A percentile compares a stretch with the other conserved stretches of the same genome.
Conservation (phyloP, 495 filamentous ascomycete species). For the Zalerion maritima region DNA sequence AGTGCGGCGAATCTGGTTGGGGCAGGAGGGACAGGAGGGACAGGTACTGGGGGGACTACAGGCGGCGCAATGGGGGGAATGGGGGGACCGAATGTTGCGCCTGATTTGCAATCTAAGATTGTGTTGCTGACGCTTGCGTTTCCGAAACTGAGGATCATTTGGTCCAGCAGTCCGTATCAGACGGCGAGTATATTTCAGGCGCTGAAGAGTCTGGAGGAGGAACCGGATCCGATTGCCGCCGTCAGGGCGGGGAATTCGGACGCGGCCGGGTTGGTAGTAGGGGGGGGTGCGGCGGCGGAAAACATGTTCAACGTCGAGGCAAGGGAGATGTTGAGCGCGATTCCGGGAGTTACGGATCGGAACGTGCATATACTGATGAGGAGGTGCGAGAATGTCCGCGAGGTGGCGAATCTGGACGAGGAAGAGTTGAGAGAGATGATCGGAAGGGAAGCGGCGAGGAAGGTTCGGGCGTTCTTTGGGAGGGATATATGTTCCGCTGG, state of each 20-base stretch:
- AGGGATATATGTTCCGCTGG: too few relatives aligned
- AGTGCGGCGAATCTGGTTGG: too few relatives aligned
- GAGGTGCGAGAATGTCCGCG: constrained; percentile 60
- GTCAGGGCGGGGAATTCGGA: constrained; percentile 64
- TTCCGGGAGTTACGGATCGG: constrained; percentile 76
- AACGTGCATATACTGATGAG: constrained; percentile 55
- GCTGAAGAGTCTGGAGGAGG: constrained; percentile 72
- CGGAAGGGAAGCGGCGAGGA: constrained; percentile 63
- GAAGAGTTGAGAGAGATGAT: constrained; percentile 58
- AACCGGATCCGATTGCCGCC: constrained; percentile 82
- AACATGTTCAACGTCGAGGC: constrained; percentile 44
- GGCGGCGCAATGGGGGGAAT: too few relatives aligned
- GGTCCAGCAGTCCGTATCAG: constrained; percentile 86
- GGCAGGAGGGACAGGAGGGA: too few relatives aligned
- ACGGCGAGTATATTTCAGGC: constrained; percentile 94
- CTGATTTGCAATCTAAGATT: constrained; percentile 80
- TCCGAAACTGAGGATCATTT: constrained; percentile 76
- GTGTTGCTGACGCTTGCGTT: constrained; percentile 90
- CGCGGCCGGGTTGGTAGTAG: too few relatives aligned
- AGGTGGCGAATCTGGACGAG: constrained; percentile 74
- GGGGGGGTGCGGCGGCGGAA: constrained; percentile 38
- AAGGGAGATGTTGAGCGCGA: constrained; percentile 74
- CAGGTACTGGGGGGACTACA: too few relatives aligned
- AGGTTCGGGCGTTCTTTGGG: constrained; percentile 73
- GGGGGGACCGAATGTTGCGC: too few relatives aligned